Conservation (phyloP, 1,139 yeast species). For the Kluyveromyces sp. region DNA sequence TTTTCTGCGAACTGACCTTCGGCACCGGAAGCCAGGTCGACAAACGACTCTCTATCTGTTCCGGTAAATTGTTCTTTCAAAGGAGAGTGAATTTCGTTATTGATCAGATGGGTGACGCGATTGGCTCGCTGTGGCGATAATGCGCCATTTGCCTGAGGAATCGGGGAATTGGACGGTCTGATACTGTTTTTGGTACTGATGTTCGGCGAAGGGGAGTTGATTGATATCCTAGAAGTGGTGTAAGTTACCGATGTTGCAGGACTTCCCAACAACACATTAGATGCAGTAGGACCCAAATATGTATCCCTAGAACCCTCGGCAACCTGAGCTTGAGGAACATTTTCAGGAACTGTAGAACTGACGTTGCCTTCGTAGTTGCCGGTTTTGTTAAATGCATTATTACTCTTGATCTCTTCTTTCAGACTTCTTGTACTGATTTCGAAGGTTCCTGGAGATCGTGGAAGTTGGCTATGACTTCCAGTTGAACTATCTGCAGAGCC, state of each 20-base stretch:
- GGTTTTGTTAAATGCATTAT: no score
- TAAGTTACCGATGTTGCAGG: constrained; percentile 33
- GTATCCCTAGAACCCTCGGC: neutral
- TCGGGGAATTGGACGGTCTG: constrained; percentile 8
- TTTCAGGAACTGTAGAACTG: neutral
- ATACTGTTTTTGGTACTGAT: constrained; percentile 8
- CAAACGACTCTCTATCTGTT: neutral
- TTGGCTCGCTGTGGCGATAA: constrained; percentile 26
- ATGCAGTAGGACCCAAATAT: neutral
- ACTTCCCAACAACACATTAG: constrained; percentile 16
- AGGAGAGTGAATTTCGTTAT: constrained; percentile 29
- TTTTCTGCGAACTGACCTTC: constrained; percentile 6
- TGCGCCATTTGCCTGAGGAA: constrained; percentile 4
- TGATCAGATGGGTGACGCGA: constrained; percentile 27
- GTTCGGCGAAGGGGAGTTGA: constrained; percentile 20
- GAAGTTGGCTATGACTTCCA: neutral
- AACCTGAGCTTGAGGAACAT: neutral
- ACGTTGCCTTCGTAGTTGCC: neutral
- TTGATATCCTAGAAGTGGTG: constrained; percentile 32
- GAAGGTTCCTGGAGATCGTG: constrained; percentile 4
- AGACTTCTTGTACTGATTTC: neutral
- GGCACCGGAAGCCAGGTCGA: constrained; percentile 2
- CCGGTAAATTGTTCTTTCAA: constrained; percentile 10
- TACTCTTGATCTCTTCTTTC: constrained; percentile 8
- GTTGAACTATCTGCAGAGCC: constrained; percentile 4